Evolutionary conservation across 768 basidiomycete genomes (phyloP), one percentile per base, ranked within the genome.

Genomic region (Strobilomyces confusus): DNA sequence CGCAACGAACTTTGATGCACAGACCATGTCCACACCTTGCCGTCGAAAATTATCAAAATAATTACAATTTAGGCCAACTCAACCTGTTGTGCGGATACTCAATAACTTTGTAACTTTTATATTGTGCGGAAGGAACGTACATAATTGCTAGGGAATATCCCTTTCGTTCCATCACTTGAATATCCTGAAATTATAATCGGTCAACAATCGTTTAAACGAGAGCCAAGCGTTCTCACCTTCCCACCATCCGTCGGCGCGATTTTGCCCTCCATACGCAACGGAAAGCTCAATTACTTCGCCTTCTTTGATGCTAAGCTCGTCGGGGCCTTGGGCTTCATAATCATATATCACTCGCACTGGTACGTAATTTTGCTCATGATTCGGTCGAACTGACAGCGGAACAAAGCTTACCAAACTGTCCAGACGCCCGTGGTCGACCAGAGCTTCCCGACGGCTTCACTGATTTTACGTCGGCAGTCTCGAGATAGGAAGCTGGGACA

Each of bases 141-240:
- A 77, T 92, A 92, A 72, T 89, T 91, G 70, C 86, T 89, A 25
- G 90, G 90, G 73, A 92, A 92, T 62, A 92, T 89, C 6, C 89
- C 89, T 68, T 81, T 89, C 66, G 67, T 73, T 49, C 88, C 84
- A 51, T 70, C 66, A 47, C 73, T 68, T 58, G 83, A 79, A 57
- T 81, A 73, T 51, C 88, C 88, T 89, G 67, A 43, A 57, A 58
- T 65, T 61, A 22, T 56, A 58, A 65, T 62, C 60, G 41, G 59
- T 61, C 56, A 66, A 62, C 59, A 47, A 52, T 48, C 52, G 40
- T 51, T 65, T 60, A 56, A 58, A 55, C 51, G 55, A 58, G 47
- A 57, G 54, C 37, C 36, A 42, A 34, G 42, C 48, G 56, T 57
- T 62, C 73, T 61, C 63, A 84, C 89, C 90, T 83, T 92, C 89